These are phyloP conservation scores for Meripilus lineatus DNA, from an alignment of 1,284 basidiomycete species.

Conservation along the genomic window DNA sequence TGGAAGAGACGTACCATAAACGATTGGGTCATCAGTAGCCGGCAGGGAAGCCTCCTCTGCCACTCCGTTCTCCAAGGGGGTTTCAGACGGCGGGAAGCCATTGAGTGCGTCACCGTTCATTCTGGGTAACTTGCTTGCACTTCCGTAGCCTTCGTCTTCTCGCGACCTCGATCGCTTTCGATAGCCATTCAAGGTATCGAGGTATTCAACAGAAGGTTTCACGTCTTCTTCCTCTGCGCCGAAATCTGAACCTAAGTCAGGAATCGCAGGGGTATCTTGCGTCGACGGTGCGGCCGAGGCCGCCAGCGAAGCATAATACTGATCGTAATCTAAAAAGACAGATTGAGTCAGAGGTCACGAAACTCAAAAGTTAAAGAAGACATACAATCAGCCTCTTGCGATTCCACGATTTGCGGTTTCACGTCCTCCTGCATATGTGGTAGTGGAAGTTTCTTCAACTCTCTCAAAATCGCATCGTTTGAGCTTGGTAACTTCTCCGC, in stretches of 20 bases:
- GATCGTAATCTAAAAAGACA: conserved; percentile 56
- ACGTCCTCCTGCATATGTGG: conserved; percentile 41
- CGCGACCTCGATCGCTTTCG: conserved; percentile 65
- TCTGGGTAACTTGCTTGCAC: conserved; percentile 43
- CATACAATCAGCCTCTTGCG: conserved; percentile 60
- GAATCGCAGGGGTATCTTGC: conserved; percentile 49
- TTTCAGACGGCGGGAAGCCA: conserved; percentile 8
- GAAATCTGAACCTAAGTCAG: conserved; percentile 30
- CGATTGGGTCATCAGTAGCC: conserved; percentile 49
- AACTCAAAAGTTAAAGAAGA: conserved; percentile 11
- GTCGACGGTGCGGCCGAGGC: conserved; percentile 55
- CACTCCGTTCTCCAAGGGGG: background rate
- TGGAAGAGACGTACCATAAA: conserved; percentile 48
- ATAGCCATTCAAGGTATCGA: conserved; percentile 63
- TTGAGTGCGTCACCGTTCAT: conserved; percentile 28
- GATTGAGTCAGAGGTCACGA: conserved; percentile 5
- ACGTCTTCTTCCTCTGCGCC: conserved; percentile 63
- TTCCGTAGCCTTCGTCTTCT: conserved; percentile 45
- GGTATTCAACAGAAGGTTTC: conserved; percentile 58
- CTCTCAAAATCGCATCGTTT: conserved; percentile 66
- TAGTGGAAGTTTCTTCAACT: conserved; percentile 61
- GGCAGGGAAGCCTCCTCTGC: conserved; percentile 12
- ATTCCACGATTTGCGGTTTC: conserved; percentile 47
- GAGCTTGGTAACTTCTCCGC: conserved; percentile 33
- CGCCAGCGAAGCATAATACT: conserved; percentile 72